A percentile compares a stretch with the other conserved stretches of the same genome.
Evolutionary conservation across 805 yeast species (phyloP).

Genomic region (Zygotorulaspora sp.): DNA sequence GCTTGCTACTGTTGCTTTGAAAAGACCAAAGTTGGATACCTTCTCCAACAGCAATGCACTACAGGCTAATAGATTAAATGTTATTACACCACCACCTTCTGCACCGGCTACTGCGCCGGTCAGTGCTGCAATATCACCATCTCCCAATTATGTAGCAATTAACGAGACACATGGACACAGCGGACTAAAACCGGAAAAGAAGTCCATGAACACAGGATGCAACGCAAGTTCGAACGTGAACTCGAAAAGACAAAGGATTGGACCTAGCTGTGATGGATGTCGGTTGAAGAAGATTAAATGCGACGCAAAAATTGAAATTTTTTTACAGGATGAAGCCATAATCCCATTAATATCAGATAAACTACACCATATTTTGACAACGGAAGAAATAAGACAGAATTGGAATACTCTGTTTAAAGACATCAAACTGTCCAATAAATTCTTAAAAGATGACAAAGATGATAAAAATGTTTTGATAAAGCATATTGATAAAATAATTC

Average conservation of each 20-base stretch:
- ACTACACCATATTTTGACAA: slow-evolving; percentile 22
- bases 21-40: slow-evolving; percentile 17
- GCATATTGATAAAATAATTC: slow-evolving; percentile 37
- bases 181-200: not conserved
- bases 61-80: not conserved
- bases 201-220: not conserved
- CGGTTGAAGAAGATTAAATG: slow-evolving; percentile 67
- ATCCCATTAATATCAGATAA: slow-evolving; percentile 17
- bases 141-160: slow-evolving; percentile 9
- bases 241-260: slow-evolving; percentile 53
- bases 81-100: slow-evolving; percentile 8
- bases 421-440: slow-evolving; percentile 4
- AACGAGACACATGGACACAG: slow-evolving; percentile 1
- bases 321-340: slow-evolving; percentile 30
- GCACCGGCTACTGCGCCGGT: slow-evolving; percentile 12
- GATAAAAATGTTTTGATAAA: slow-evolving; percentile 17
- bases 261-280: slow-evolving; percentile 73
- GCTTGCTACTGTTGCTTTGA: slow-evolving; percentile 23
- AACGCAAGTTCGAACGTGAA: not conserved
- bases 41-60: not conserved
- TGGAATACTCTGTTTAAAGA: slow-evolving; percentile 5
- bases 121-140: slow-evolving; percentile 11
- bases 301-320: slow-evolving; percentile 54
- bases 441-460: slow-evolving; percentile 1
- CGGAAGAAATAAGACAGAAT: slow-evolving; percentile 14